Base-by-base conservation (phyloP, 2,329 filamentous ascomycete species). In the Lachnellula suecica region DNA sequence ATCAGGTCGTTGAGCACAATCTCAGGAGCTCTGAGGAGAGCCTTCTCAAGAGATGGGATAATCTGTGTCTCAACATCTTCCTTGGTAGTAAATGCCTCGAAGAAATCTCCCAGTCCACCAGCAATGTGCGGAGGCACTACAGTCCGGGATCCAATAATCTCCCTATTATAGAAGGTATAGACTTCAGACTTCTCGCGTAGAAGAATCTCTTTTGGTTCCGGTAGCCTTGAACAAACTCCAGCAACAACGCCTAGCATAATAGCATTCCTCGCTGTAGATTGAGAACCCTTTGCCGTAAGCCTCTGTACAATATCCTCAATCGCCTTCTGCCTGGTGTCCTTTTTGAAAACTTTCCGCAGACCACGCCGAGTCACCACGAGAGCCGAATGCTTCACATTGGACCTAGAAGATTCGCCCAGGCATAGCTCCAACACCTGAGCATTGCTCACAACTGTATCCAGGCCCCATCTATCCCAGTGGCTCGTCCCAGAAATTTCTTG, bases 1-100 rank as follows among this genome's bases (percentile, higher is more conserved):
- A 97, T 74, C 22, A 97, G 78, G 57, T 91, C 88, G 61, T 87
- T 85, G 24, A 97, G 76, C 13, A 96, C 84, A 40, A 97, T 86
- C 71, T 99, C 94, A 1, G 94, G 95, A 7, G 93, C 87, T 67
- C 95, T 83, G 42, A 99, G 74, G 50, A 99, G 79, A 5, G 89
- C 86, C 72, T 96, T 97, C 66, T 99, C 94, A 13, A 97, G 75
- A 0, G 91, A 77, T 8, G 92, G 90, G 22, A 95, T 77, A 27
- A 97, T 66, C 40, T 93, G 83, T 58, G 83, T 87, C 48, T 83
- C 81, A 25, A 97, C 68, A 59, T 97, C 91, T 22, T 91, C 85
- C 15, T 82, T 67, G 0, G 82, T 86, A 34, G 88, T 78, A 66
- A 93, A 97, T 27, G 79, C 80, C 15, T 74, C 70, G 68, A 97